Evolutionary conservation across 2,329 filamentous ascomycete species (phyloP), one percentile per base, ranked within the genome.

Genomic region (Colletotrichum zoysiae): DNA sequence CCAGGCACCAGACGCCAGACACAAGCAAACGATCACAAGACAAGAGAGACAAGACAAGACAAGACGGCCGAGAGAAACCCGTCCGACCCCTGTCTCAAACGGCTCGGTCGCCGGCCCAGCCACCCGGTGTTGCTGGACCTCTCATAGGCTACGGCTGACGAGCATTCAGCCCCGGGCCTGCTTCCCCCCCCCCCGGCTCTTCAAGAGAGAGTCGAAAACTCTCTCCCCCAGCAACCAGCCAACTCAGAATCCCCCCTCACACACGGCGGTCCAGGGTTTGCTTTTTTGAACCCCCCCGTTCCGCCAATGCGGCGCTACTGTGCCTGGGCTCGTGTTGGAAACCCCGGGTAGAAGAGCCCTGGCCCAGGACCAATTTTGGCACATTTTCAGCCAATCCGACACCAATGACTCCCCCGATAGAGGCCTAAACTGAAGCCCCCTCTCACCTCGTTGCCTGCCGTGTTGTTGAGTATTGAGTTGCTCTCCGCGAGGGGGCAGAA

Each of bases 231-330:
- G 38, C 35, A 30, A 56, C 9, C 61, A 30, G 38, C 50, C 48
- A 64, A 35, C 26, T 38, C 53, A 33, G 46, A 53, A 16, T 6
- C 26, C 14, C 26, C 16, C 44, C 23, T 20, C 59, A 38, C 40
- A 71, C 35, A 40, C 23, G 5, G 40, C 30, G 56, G 56, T 23
- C 68, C 59, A 55, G 69, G 65, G 58, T 71, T 69, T 56, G 44
- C 56, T 59, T 63, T 58, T 46, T 30, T 23, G 38, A 40, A 46
- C 59, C 57, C 59, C 57, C 69, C 51, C 50, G 62, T 55, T 48
- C 68, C 46, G 65, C 65, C 65, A 71, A 69, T 70, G 65, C 65
- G 53, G 53, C 65, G 65, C 70, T 72, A 72, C 70, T 72, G 65
- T 72, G 55, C 55, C 65, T 35, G 42, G 70, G 59, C 70, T 72